Conservation (phyloP, 805 yeast species). For the Hanseniaspora guilliermondii region DNA sequence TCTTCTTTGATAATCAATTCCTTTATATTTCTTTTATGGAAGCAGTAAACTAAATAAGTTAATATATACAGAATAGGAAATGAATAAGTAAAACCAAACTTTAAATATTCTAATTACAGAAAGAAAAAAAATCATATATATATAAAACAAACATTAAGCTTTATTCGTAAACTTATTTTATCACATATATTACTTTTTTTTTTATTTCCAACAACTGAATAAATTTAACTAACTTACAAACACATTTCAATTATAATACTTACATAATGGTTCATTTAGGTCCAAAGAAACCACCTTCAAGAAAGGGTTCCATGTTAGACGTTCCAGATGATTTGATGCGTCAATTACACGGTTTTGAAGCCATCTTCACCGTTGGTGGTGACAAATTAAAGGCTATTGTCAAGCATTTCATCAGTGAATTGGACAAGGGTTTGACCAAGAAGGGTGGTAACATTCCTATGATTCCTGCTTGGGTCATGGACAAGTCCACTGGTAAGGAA, state of each 20-base stretch:
- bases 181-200: no score
- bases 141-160: no score
- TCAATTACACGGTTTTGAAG: conserved; percentile 47
- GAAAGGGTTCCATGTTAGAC: conserved; percentile 57
- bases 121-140: no score
- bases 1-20: no score
- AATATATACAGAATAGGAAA: no score
- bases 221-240: no score
- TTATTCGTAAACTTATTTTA: no score
- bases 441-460: conserved; percentile 83
- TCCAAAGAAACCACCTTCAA: conserved; percentile 69
- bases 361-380: conserved; percentile 48
- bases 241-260: not conserved
- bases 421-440: conserved; percentile 65
- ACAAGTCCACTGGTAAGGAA: conserved; percentile 84
- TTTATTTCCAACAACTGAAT: no score
- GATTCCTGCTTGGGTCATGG: conserved; percentile 96
- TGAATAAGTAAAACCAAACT: no score
- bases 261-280: conserved; percentile 66
- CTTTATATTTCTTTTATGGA: no score
- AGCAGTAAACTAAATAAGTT: no score
- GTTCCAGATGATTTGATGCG: conserved; percentile 52
- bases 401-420: conserved; percentile 63
- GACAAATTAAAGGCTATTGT: conserved; percentile 54
- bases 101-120: no score